Evolutionary conservation across 2,329 filamentous ascomycete genomes (phyloP).

Genomic region (Aspergillus sojae): DNA sequence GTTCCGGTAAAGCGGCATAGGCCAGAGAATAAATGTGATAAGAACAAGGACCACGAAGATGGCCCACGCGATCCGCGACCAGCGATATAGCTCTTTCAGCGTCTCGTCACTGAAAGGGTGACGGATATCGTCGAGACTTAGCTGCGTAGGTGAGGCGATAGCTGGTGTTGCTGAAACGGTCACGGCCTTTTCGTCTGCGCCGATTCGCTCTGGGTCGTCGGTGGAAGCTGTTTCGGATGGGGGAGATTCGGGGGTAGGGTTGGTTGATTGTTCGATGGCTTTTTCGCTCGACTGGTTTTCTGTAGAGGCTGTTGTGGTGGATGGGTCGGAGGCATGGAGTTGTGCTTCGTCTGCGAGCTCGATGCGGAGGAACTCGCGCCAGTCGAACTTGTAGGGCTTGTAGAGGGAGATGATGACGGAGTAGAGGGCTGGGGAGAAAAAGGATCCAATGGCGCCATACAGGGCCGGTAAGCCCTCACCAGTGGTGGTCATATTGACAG

Average conservation of each 20-base stretch:
- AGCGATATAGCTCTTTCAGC: slow-evolving; percentile 36
- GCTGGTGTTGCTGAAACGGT: slow-evolving; percentile 2
- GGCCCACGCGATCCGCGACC: slow-evolving; percentile 45
- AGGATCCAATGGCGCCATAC: slow-evolving; percentile 49
- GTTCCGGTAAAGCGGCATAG: slow-evolving; percentile 52
- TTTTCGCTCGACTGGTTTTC: neutral
- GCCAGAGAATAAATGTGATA: slow-evolving; percentile 53
- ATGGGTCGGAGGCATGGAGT: slow-evolving; percentile 18
- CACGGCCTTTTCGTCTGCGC: neutral
- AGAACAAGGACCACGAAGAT: slow-evolving; percentile 48
- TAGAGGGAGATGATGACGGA: slow-evolving; percentile 50
- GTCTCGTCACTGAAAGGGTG: slow-evolving; percentile 48
- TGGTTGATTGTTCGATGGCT: neutral
- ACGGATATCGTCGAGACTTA: slow-evolving; percentile 43
- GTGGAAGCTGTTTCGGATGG: slow-evolving; percentile 8
- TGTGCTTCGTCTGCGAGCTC: slow-evolving; percentile 48
- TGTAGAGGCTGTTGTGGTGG: neutral
- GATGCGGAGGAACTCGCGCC: slow-evolving; percentile 51
- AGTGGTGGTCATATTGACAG: slow-evolving; percentile 46
- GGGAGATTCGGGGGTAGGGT: neutral
- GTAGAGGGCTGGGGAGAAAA: slow-evolving; percentile 51
- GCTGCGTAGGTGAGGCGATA: slow-evolving; percentile 3
- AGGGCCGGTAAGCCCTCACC: slow-evolving; percentile 45
- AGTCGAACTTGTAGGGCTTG: slow-evolving; percentile 45
- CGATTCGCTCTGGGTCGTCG: neutral